Conservation (phyloP, 768 basidiomycete species). For the Tubosaeta sp. region DNA sequence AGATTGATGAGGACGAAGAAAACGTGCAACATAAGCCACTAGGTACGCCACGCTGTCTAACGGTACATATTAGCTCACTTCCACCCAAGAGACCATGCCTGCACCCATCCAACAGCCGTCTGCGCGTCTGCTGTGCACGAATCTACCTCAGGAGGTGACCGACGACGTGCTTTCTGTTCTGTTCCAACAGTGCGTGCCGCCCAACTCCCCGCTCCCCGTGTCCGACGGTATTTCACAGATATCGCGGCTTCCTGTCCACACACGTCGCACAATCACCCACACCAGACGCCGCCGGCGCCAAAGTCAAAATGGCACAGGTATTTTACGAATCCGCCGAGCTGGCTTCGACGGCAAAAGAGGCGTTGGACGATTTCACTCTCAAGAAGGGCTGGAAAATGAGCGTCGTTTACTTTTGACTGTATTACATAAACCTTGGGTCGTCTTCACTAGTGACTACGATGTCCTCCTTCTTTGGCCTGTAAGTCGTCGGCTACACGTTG, state of each 20-base stretch:
- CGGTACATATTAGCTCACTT: constrained; percentile 7
- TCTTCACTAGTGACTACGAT: constrained; percentile 33
- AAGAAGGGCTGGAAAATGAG: constrained; percentile 85
- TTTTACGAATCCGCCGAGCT: constrained; percentile 72
- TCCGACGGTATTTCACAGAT: constrained; percentile 42
- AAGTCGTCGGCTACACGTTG: constrained; percentile 30
- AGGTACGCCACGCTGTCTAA: constrained; percentile 40
- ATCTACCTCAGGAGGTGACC: constrained; percentile 87
- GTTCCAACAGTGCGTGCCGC: constrained; percentile 79
- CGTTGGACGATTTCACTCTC: constrained; percentile 79
- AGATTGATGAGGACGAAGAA: constrained; percentile 89
- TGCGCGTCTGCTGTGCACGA: constrained; percentile 69
- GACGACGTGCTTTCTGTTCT: constrained; percentile 81
- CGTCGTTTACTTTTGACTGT: constrained; percentile 57
- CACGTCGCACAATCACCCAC: constrained; percentile 67
- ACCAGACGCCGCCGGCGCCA: constrained; percentile 58
- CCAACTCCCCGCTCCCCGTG: background rate
- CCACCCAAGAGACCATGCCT: constrained; percentile 37
- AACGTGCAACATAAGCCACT: constrained; percentile 38
- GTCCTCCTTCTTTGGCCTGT: constrained; percentile 91
- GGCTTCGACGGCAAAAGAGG: constrained; percentile 74
- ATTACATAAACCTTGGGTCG: constrained; percentile 1
- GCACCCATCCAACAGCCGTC: constrained; percentile 52
- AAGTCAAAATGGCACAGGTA: constrained; percentile 78
- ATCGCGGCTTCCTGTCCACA: constrained; percentile 75